Conservation (phyloP, 345 rosid genomes). For the Clarkia xantiana region DNA sequence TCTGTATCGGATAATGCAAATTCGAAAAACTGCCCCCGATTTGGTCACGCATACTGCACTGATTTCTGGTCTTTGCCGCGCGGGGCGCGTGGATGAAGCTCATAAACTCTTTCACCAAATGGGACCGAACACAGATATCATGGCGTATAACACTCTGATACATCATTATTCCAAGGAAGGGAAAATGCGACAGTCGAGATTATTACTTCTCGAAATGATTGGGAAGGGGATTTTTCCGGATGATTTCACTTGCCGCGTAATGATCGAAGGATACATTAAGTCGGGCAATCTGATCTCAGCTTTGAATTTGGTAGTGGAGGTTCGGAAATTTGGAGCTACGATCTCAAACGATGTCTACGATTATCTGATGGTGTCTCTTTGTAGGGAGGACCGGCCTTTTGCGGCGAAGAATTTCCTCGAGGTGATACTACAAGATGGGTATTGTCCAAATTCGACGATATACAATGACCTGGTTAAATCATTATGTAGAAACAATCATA, state of each 20-base stretch:
- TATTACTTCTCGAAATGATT: slow-evolving; percentile 53
- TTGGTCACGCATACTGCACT: slow-evolving; percentile 64
- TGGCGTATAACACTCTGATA: slow-evolving; percentile 63
- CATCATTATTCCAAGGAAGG: slow-evolving; percentile 63
- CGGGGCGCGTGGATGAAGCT: slow-evolving; percentile 62
- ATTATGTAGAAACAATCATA: slow-evolving; percentile 26
- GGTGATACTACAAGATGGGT: slow-evolving; percentile 29
- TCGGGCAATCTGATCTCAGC: slow-evolving; percentile 54
- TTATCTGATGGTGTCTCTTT: slow-evolving; percentile 37
- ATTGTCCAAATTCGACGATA: slow-evolving; percentile 22
- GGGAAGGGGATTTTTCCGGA: slow-evolving; percentile 46
- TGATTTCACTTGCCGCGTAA: slow-evolving; percentile 38
- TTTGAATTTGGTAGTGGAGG: slow-evolving; percentile 59
- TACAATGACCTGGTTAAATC: slow-evolving; percentile 41
- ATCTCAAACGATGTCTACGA: slow-evolving; percentile 36
- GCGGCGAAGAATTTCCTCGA: slow-evolving; percentile 66
- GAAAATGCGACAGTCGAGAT: slow-evolving; percentile 42
- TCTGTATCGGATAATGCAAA: slow-evolving; percentile 61
- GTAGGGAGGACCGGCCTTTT: slow-evolving; percentile 55
- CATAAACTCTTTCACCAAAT: slow-evolving; percentile 68
- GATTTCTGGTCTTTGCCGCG: slow-evolving; percentile 70
- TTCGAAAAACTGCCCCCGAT: slow-evolving; percentile 57
- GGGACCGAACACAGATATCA: slow-evolving; percentile 56
- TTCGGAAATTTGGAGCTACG: slow-evolving; percentile 33
- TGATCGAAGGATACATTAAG: slow-evolving; percentile 45